phyloP scores from a whole-genome alignment of 2,329 filamentous ascomycete species.

The Domatiomyces catenatus region DNA sequence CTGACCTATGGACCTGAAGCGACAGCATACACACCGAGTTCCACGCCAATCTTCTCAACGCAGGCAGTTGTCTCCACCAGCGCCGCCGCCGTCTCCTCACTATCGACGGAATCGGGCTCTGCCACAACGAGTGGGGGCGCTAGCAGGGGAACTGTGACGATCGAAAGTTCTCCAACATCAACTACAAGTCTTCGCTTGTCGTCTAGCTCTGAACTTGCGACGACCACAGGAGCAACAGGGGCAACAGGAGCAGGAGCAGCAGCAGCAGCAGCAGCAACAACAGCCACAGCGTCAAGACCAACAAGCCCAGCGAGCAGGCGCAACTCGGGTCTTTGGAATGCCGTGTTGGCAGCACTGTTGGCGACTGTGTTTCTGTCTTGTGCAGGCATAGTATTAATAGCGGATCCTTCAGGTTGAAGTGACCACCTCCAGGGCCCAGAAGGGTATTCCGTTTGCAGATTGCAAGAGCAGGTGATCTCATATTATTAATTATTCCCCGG shows the following conservation, averaged over 20 bases:
- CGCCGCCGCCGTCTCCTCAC: background rate
- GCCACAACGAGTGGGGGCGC: background rate
- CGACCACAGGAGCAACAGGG: background rate
- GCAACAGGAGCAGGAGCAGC: background rate
- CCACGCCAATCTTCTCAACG: slow-evolving; percentile 11
- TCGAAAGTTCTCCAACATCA: slow-evolving; percentile 1
- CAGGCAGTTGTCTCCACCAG: slow-evolving; percentile 5
- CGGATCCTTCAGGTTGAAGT: background rate
- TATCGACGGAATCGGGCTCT: background rate
- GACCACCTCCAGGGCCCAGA: background rate
- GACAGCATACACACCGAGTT: slow-evolving; percentile 6
- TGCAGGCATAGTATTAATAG: background rate
- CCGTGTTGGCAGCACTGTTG: background rate
- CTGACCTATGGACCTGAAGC: slow-evolving; percentile 13
- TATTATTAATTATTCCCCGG: no score
- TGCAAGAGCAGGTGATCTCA: background rate
- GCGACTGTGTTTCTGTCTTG: background rate
- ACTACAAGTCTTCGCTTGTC: slow-evolving; percentile 1
- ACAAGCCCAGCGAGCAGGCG: slow-evolving; percentile 2
- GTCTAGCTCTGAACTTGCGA: slow-evolving; percentile 1
- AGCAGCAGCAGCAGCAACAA: slow-evolving; percentile 1
- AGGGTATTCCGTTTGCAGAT: background rate
- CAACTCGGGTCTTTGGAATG: background rate
- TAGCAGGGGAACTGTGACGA: background rate
- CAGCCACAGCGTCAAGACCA: slow-evolving; percentile 1